phyloP scores from a whole-genome alignment of 345 rosid species.

The Luvunga scandens region DNA sequence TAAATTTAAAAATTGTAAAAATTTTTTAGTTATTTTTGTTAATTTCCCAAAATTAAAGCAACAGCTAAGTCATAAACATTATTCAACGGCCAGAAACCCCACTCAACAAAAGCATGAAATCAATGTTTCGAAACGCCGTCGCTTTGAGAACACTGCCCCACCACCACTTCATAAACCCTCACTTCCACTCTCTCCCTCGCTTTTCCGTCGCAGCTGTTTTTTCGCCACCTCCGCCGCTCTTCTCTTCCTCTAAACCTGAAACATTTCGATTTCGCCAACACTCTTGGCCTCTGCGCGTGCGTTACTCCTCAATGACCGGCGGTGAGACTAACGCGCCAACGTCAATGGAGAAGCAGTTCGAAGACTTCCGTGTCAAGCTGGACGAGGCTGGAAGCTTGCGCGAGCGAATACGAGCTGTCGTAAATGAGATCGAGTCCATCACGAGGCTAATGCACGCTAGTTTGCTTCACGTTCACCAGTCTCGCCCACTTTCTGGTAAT shows the following conservation, averaged over 20 bases:
- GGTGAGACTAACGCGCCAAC: slow-evolving; percentile 30
- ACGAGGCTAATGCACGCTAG: slow-evolving; percentile 68
- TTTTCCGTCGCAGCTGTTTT: slow-evolving; percentile 18
- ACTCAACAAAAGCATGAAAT: slow-evolving; percentile 30
- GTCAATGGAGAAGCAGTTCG: slow-evolving; percentile 73
- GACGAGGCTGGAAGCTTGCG: slow-evolving; percentile 72
- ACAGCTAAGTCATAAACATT: background rate
- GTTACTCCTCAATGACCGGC: slow-evolving; percentile 51
- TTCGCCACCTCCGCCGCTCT: slow-evolving; percentile 13
- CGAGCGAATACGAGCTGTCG: slow-evolving; percentile 71
- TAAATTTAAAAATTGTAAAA: no score
- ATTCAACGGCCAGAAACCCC: background rate
- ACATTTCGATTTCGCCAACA: background rate
- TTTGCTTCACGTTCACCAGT: slow-evolving; percentile 85
- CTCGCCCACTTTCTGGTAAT: slow-evolving; percentile 78
- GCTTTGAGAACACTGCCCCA: slow-evolving; percentile 27
- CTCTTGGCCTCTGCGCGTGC: slow-evolving; percentile 4
- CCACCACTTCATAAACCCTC: slow-evolving; percentile 41
- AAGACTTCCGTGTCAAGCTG: slow-evolving; percentile 63
- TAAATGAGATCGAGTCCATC: slow-evolving; percentile 69
- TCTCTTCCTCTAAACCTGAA: slow-evolving; percentile 8
- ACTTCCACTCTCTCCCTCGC: slow-evolving; percentile 14
- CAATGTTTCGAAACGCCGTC: slow-evolving; percentile 43
- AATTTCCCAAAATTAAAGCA: no score
- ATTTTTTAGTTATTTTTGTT: no score